Conservation (phyloP, 2,329 filamentous ascomycete species). For the Exophiala lecanii-corni region DNA sequence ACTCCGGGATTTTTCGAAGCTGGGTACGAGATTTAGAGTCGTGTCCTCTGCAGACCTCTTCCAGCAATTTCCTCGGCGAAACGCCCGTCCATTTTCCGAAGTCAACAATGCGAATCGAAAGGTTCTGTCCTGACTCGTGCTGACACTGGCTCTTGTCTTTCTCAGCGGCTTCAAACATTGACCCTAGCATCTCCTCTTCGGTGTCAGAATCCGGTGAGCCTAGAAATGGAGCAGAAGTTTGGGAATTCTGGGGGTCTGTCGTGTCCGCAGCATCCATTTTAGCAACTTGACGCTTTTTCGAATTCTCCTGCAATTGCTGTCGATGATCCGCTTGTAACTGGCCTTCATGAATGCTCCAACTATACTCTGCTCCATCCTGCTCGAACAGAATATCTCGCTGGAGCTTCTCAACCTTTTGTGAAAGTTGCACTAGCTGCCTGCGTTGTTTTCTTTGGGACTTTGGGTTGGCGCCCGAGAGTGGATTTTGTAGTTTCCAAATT, state of each 20-base stretch:
- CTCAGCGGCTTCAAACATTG: conserved; percentile 47
- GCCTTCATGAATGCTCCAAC: conserved; percentile 59
- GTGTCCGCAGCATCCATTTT: not conserved
- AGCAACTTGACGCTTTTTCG: conserved; percentile 23
- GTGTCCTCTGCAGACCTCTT: conserved; percentile 78
- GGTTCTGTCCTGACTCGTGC: conserved; percentile 31
- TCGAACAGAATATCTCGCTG: conserved; percentile 76
- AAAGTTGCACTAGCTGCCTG: conserved; percentile 37
- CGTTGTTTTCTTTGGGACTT: too few relatives aligned
- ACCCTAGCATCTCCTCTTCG: conserved; percentile 48
- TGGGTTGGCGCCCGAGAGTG: conserved; percentile 37
- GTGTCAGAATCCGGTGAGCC: conserved; percentile 38
- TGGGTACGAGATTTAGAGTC: conserved; percentile 64
- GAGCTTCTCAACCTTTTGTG: conserved; percentile 70
- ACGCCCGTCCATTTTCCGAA: conserved; percentile 81
- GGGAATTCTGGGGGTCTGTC: not conserved
- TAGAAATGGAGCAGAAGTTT: conserved; percentile 30
- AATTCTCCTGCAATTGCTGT: conserved; percentile 33
- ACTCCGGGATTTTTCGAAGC: conserved; percentile 67
- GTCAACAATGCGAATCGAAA: conserved; percentile 64
- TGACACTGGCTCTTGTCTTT: conserved; percentile 20
- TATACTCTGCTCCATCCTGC: conserved; percentile 57
- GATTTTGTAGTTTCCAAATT: conserved; percentile 56
- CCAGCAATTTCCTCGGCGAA: conserved; percentile 68
- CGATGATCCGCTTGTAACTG: conserved; percentile 54